A percentile compares a stretch with the other conserved stretches of the same genome.
These are phyloP conservation scores for Hyphodiscus hymeniophilus DNA, from an alignment of 495 filamentous ascomycete genomes.

Conservation along the genomic window DNA sequence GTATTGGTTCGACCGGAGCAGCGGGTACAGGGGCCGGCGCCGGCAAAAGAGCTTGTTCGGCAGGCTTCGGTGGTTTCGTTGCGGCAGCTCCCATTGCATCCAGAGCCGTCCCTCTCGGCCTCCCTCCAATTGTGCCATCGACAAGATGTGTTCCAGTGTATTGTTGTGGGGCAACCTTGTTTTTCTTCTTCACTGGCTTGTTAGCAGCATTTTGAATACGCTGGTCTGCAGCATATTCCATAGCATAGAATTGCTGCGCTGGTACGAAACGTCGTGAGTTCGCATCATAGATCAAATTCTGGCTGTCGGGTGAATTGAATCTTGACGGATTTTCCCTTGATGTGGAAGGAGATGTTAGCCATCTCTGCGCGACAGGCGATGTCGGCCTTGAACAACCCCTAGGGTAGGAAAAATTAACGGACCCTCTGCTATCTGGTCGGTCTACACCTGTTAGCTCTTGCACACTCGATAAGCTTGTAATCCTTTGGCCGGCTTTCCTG, in stretches of 20 bases:
- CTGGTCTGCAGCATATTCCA: conserved; percentile 32
- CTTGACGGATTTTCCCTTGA: conserved; percentile 15
- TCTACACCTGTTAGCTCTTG: conserved; percentile 28
- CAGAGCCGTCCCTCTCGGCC: conserved; percentile 27
- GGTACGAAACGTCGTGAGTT: conserved; percentile 48
- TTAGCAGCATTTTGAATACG: conserved; percentile 37
- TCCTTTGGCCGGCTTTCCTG: conserved; percentile 13
- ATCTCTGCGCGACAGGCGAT: conserved; percentile 15
- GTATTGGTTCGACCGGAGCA: not conserved
- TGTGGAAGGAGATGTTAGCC: conserved; percentile 23
- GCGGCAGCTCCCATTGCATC: conserved; percentile 18
- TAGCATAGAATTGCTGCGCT: conserved; percentile 26
- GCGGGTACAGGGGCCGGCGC: not conserved
- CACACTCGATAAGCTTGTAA: conserved; percentile 17
- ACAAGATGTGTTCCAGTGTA: conserved; percentile 38
- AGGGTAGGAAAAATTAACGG: conserved; percentile 84
- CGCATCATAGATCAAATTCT: conserved; percentile 46
- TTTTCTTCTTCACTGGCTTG: conserved; percentile 46
- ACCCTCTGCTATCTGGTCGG: conserved; percentile 53
- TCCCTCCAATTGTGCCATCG: conserved; percentile 26
- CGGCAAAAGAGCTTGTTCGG: not conserved
- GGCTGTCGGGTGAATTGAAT: conserved; percentile 17
- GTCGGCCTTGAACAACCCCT: conserved; percentile 40
- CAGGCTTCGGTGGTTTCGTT: not conserved
- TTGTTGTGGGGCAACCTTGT: conserved; percentile 32